These are phyloP conservation scores for Aspergillus haitiensis DNA, from an alignment of 495 filamentous ascomycete species.

Conservation along the genomic window DNA sequence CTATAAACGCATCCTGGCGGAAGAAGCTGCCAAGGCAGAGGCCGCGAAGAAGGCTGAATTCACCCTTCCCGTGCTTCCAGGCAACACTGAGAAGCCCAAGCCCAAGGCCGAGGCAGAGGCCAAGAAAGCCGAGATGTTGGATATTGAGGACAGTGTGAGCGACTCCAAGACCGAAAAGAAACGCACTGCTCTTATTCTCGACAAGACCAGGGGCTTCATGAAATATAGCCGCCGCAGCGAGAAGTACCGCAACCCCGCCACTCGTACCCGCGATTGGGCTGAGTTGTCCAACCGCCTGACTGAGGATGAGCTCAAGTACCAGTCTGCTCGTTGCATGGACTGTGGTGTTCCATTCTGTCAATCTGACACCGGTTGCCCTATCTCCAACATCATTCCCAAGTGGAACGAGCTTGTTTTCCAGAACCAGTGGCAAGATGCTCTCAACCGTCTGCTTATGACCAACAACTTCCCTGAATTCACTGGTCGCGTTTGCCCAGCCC, in stretches of 20 bases:
- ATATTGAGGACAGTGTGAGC: conserved; percentile 92
- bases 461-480: conserved; percentile 99
- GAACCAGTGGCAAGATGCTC: conserved; percentile 92
- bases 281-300: conserved; percentile 87
- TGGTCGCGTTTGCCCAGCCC: conserved; percentile 95
- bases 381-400: conserved; percentile 99
- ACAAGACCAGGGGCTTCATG: conserved; percentile 99
- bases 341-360: conserved; percentile 99
- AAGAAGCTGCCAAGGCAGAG: conserved; percentile 82
- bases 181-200: conserved; percentile 86
- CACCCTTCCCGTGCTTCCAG: conserved; percentile 74
- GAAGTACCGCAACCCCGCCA: conserved; percentile 88
- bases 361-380: conserved; percentile 94
- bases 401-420: conserved; percentile 96
- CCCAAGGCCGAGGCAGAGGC: conserved; percentile 57
- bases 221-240: conserved; percentile 93
- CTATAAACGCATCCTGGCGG: conserved; percentile 91
- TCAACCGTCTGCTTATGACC: conserved; percentile 94
- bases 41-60: conserved; percentile 83
- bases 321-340: conserved; percentile 99
- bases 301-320: conserved; percentile 98
- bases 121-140: conserved; percentile 81
- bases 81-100: conserved; percentile 55
- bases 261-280: conserved; percentile 90
- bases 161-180: conserved; percentile 91